A percentile compares a stretch with the other conserved stretches of the same genome.
phyloP scores from a whole-genome alignment of 192 early-diverging fungal genomes.

The Umbelopsis vinacea region DNA sequence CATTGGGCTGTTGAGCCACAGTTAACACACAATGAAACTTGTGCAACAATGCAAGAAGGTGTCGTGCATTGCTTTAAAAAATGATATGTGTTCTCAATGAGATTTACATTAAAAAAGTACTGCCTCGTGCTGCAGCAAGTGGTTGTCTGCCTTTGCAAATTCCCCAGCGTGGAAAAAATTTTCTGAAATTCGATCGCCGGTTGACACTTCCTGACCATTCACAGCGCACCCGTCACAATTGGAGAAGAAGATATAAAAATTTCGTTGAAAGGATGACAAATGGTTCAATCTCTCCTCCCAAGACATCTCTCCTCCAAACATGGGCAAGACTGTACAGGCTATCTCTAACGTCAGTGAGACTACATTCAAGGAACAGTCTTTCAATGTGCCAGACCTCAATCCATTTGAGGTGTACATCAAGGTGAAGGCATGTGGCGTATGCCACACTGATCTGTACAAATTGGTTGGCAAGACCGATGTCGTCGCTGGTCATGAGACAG shows the following conservation, averaged over 20 bases:
- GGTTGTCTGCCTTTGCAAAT: no score
- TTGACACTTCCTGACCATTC: no score
- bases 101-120: no score
- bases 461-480: not conserved
- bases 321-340: constrained; percentile 25
- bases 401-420: constrained; percentile 26
- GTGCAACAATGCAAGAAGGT: no score
- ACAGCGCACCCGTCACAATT: no score
- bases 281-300: not conserved
- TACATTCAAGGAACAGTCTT: constrained; percentile 19
- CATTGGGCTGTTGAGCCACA: no score
- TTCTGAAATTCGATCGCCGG: no score
- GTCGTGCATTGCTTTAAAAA: no score
- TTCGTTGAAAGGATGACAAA: not conserved
- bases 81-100: no score
- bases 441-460: constrained; percentile 33
- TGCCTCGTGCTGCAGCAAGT: no score
- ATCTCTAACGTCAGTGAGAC: constrained; percentile 7
- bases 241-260: not conserved
- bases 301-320: not conserved
- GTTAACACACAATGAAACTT: no score
- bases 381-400: constrained; percentile 3
- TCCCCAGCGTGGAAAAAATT: no score
- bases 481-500: constrained; percentile 66
- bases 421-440: constrained; percentile 28